phyloP scores from a whole-genome alignment of 257 asterid genomes.

The Solanum tarijense region DNA sequence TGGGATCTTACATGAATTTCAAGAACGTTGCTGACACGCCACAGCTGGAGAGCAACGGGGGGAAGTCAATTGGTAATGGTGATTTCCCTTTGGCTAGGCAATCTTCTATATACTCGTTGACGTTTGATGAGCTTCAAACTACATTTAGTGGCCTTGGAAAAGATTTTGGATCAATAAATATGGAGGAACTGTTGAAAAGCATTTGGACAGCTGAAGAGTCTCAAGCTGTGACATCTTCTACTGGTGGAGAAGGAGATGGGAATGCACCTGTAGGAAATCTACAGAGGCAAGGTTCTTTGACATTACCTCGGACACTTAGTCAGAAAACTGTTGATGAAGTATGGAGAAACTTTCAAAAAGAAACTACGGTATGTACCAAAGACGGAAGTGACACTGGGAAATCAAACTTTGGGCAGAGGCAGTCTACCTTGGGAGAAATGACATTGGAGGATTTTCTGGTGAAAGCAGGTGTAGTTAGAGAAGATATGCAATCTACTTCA shows the following conservation, averaged over 20 bases:
- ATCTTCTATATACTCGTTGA: slow-evolving; percentile 65
- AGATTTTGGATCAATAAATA: slow-evolving; percentile 88
- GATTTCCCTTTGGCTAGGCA: slow-evolving; percentile 54
- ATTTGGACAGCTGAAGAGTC: slow-evolving; percentile 87
- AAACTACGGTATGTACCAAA: slow-evolving; percentile 24
- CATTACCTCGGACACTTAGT: slow-evolving; percentile 81
- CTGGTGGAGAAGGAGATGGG: slow-evolving; percentile 28
- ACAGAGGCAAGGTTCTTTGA: slow-evolving; percentile 78
- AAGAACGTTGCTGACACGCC: slow-evolving; percentile 41
- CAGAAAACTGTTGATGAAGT: slow-evolving; percentile 84
- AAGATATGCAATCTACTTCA: slow-evolving; percentile 42
- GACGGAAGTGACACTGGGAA: slow-evolving; percentile 27
- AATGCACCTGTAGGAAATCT: slow-evolving; percentile 36
- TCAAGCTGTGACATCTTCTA: slow-evolving; percentile 29
- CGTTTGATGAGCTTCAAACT: slow-evolving; percentile 81
- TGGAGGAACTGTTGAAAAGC: slow-evolving; percentile 86
- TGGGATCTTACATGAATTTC: slow-evolving; percentile 81
- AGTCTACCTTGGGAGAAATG: slow-evolving; percentile 72
- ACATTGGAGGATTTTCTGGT: slow-evolving; percentile 75
- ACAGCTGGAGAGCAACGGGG: slow-evolving; percentile 41
- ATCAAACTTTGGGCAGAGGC: slow-evolving; percentile 34
- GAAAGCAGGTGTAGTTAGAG: slow-evolving; percentile 79
- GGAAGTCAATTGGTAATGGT: slow-evolving; percentile 29
- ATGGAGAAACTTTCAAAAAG: slow-evolving; percentile 66
- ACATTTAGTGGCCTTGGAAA: slow-evolving; percentile 68